These are phyloP conservation scores for Kwoniella shandongensis DNA, from an alignment of 768 basidiomycete genomes.

Conservation along the genomic window DNA sequence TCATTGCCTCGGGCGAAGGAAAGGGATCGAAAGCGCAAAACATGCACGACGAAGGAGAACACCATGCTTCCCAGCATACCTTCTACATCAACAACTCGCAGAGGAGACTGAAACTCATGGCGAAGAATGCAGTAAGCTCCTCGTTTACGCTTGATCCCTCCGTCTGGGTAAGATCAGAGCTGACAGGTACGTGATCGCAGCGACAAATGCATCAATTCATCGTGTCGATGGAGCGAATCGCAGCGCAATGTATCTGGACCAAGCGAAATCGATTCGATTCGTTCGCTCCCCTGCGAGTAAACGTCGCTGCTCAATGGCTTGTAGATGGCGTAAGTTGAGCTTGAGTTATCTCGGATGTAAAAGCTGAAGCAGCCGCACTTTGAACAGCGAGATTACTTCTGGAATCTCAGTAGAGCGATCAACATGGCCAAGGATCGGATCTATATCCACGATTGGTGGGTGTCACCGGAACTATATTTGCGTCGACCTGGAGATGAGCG, in stretches of 20 bases:
- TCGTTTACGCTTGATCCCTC: not conserved
- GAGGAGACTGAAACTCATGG: slow-evolving; percentile 77
- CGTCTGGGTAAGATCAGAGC: not conserved
- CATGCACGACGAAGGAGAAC: slow-evolving; percentile 56
- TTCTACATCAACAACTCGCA: slow-evolving; percentile 93
- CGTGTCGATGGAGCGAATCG: slow-evolving; percentile 78
- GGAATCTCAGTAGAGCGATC: slow-evolving; percentile 91
- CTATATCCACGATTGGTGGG: slow-evolving; percentile 99
- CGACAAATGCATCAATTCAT: slow-evolving; percentile 98
- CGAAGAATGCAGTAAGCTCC: slow-evolving; percentile 72
- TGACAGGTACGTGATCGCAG: slow-evolving; percentile 44
- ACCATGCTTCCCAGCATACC: slow-evolving; percentile 83
- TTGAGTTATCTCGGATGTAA: no score
- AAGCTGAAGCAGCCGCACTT: no score
- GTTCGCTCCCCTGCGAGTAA: slow-evolving; percentile 86
- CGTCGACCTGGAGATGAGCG: slow-evolving; percentile 79
- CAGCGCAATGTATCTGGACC: slow-evolving; percentile 72
- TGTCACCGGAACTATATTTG: slow-evolving; percentile 69
- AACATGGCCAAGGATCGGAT: slow-evolving; percentile 81
- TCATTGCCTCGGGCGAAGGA: slow-evolving; percentile 37
- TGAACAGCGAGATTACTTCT: slow-evolving; percentile 95
- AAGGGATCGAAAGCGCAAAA: slow-evolving; percentile 56
- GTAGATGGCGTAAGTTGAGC: slow-evolving; percentile 78
- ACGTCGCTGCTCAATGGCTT: slow-evolving; percentile 95
- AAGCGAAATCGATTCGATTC: slow-evolving; percentile 84